Percentiles rank a stretch among this genome's conserved stretches.
These are phyloP conservation scores for Suillus americanus DNA, from an alignment of 768 basidiomycete genomes.

Conservation along the genomic window DNA sequence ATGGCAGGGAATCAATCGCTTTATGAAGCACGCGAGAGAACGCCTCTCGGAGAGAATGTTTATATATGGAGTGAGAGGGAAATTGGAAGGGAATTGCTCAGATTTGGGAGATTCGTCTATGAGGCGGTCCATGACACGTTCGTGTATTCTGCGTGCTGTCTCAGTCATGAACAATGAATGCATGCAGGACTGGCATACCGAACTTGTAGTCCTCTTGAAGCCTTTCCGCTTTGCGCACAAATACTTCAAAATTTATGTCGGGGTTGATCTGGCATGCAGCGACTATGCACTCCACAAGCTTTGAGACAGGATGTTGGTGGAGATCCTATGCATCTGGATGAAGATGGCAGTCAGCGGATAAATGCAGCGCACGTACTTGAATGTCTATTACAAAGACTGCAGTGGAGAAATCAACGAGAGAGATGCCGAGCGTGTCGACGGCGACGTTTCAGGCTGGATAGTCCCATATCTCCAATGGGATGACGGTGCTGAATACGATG, in stretches of 20 bases:
- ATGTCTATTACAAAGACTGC: constrained; percentile 96
- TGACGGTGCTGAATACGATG: constrained; percentile 63
- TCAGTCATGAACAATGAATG: not conserved
- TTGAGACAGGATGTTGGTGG: constrained; percentile 80
- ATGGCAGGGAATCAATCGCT: constrained; percentile 80
- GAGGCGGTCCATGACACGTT: constrained; percentile 81
- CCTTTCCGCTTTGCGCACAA: constrained; percentile 94
- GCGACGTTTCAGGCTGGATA: constrained; percentile 87
- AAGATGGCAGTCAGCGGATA: constrained; percentile 7
- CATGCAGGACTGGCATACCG: constrained; percentile 44
- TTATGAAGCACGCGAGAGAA: constrained; percentile 90
- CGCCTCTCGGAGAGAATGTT: constrained; percentile 89
- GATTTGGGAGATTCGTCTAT: constrained; percentile 74
- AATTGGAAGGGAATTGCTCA: constrained; percentile 78
- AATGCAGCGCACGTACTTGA: constrained; percentile 54
- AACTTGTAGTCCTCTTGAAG: constrained; percentile 89
- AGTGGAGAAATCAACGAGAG: constrained; percentile 77
- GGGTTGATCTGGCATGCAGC: constrained; percentile 77
- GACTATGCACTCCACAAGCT: constrained; percentile 79
- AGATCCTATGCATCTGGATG: constrained; percentile 52
- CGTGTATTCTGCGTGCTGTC: constrained; percentile 72
- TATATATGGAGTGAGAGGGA: constrained; percentile 92
- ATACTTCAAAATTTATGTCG: constrained; percentile 80
- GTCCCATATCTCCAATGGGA: constrained; percentile 95
- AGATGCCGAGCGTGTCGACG: constrained; percentile 71